A percentile compares a stretch with the other conserved stretches of the same genome.
Conservation (phyloP, 2,329 filamentous ascomycete genomes). For the Sporothrix dimorphospora region DNA sequence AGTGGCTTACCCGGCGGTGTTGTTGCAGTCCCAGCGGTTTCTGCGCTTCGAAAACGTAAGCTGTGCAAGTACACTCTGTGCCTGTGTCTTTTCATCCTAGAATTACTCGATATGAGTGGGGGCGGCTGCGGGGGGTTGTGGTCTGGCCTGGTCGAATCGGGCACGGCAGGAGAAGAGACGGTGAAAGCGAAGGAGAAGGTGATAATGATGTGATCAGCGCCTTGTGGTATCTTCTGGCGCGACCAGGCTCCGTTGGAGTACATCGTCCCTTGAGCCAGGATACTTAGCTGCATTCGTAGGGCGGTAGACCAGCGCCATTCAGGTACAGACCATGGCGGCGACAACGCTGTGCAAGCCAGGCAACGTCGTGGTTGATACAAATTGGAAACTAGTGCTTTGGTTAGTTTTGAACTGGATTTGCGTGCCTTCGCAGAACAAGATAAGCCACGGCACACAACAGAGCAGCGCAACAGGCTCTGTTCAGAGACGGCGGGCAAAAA, state of each 20-base stretch:
- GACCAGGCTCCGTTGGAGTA: neutral
- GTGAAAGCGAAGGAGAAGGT: conserved; percentile 10
- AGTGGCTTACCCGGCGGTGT: neutral
- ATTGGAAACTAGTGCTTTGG: neutral
- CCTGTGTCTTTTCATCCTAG: neutral
- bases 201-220: conserved; percentile 21
- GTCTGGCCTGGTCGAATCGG: conserved; percentile 21
- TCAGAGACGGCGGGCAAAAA: neutral
- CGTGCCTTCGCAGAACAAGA: neutral
- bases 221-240: neutral
- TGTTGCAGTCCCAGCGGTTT: neutral
- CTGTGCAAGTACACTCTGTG: neutral
- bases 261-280: neutral
- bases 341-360: neutral
- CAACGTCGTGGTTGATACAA: neutral
- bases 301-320: neutral
- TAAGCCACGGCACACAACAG: neutral
- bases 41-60: neutral
- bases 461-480: neutral
- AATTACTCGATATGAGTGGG: conserved; percentile 2
- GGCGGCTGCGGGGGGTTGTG: neutral
- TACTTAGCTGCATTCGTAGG: conserved; percentile 6
- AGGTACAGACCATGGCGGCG: neutral
- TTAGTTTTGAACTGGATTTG: neutral
- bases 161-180: conserved; percentile 15